Evolutionary conservation across 768 basidiomycete species (phyloP).

Genomic region (Tylopilus sp.): DNA sequence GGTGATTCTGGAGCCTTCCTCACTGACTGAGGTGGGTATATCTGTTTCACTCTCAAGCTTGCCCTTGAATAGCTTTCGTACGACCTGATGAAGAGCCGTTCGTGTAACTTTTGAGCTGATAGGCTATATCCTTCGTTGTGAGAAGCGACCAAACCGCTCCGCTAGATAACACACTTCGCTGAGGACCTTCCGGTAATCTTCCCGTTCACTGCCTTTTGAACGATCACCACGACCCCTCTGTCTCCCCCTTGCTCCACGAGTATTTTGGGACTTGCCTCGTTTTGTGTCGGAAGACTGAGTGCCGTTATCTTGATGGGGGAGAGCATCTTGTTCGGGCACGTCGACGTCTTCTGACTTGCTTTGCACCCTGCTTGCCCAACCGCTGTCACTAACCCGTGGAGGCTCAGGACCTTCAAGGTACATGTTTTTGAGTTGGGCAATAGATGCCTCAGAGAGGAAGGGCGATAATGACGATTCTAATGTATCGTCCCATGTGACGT

Average conservation of each 20-base stretch:
- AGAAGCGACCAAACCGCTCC: slow-evolving; percentile 13
- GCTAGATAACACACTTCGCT: slow-evolving; percentile 64
- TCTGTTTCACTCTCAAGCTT: slow-evolving; percentile 85
- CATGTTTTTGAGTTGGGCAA: slow-evolving; percentile 65
- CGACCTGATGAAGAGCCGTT: slow-evolving; percentile 74
- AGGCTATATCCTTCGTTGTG: slow-evolving; percentile 47
- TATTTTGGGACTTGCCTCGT: slow-evolving; percentile 40
- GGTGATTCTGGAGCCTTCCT: slow-evolving; percentile 71
- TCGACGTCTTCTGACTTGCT: slow-evolving; percentile 31
- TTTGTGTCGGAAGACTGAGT: slow-evolving; percentile 26
- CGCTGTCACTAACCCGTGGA: slow-evolving; percentile 67
- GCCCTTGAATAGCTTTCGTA: slow-evolving; percentile 79
- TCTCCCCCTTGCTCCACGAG: slow-evolving; percentile 41
- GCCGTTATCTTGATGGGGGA: slow-evolving; percentile 7
- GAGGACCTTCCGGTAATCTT: slow-evolving; percentile 71
- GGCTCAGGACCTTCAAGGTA: slow-evolving; percentile 80
- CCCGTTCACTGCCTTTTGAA: slow-evolving; percentile 37
- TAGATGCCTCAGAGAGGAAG: slow-evolving; percentile 60
- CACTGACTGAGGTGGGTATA: slow-evolving; percentile 41
- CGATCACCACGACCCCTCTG: slow-evolving; percentile 45
- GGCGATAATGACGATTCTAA: slow-evolving; percentile 54
- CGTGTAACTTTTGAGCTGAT: slow-evolving; percentile 79
- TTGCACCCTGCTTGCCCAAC: slow-evolving; percentile 59
- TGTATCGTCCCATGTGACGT: slow-evolving; percentile 63
- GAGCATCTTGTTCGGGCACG: slow-evolving; percentile 8